Percentiles rank a stretch among this genome's conserved stretches.
Evolutionary conservation across 202 grass and related monocot genomes (phyloP).

Genomic region (Brachypodium distachyon): DNA sequence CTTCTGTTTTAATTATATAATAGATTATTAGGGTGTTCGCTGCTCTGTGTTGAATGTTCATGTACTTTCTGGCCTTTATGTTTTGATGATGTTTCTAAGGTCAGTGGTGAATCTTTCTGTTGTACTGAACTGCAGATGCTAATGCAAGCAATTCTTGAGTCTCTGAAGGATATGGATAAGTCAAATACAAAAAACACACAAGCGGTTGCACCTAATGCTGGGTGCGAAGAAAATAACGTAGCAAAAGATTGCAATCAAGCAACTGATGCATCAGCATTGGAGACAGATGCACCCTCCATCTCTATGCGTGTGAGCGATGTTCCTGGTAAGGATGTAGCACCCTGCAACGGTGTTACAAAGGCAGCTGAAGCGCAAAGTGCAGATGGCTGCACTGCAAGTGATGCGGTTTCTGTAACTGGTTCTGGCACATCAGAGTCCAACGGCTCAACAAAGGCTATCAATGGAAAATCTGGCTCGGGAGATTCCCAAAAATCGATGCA

Average conservation of each 20-base stretch:
- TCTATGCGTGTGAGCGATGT: not conserved
- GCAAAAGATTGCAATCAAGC: slow-evolving; percentile 16
- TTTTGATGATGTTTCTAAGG: not conserved
- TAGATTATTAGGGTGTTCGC: not conserved
- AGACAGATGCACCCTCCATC: slow-evolving; percentile 12
- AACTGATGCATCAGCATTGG: not conserved
- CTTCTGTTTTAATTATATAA: no score
- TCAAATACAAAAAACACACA: slow-evolving; percentile 37
- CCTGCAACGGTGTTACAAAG: slow-evolving; percentile 21
- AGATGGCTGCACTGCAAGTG: not conserved
- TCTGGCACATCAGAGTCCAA: not conserved
- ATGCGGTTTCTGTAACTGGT: not conserved
- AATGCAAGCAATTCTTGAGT: slow-evolving; percentile 86
- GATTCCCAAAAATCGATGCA: slow-evolving; percentile 18
- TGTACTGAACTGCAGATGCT: slow-evolving; percentile 67
- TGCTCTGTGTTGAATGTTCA: not conserved
- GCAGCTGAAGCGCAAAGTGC: slow-evolving; percentile 6
- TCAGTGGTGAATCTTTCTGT: not conserved
- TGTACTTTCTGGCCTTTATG: not conserved
- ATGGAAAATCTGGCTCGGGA: not conserved
- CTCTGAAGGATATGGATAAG: slow-evolving; percentile 65
- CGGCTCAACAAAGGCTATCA: slow-evolving; percentile 2
- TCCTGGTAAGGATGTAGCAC: not conserved
- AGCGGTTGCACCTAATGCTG: slow-evolving; percentile 21
- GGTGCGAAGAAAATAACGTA: slow-evolving; percentile 20